phyloP scores from a whole-genome alignment of 305 asterid species.

The Withania somnifera region DNA sequence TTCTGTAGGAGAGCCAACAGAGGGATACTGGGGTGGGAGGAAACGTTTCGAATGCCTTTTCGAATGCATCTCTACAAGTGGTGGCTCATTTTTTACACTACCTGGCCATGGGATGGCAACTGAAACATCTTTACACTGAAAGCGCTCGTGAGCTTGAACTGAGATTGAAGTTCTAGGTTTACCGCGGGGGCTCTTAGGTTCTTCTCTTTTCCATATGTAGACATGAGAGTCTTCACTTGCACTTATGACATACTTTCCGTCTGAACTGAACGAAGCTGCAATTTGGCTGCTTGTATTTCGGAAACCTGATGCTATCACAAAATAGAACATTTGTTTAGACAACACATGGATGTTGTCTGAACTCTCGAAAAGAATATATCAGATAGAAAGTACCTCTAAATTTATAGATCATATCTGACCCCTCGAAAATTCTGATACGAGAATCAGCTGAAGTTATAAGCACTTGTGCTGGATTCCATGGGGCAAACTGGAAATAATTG shows the following conservation, averaged over 20 bases:
- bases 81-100: slow-evolving; percentile 30
- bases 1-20: slow-evolving; percentile 20
- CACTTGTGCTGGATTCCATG: slow-evolving; percentile 48
- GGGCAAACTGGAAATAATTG: slow-evolving; percentile 36
- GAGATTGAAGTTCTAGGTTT: slow-evolving; percentile 28
- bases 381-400: slow-evolving; percentile 36
- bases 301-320: slow-evolving; percentile 39
- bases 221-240: slow-evolving; percentile 87
- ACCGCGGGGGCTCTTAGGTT: slow-evolving; percentile 20
- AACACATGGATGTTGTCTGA: not conserved
- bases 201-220: slow-evolving; percentile 64
- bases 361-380: not conserved
- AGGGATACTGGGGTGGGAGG: slow-evolving; percentile 10
- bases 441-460: slow-evolving; percentile 72
- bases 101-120: slow-evolving; percentile 73
- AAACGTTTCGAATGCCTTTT: slow-evolving; percentile 39
- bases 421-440: slow-evolving; percentile 51
- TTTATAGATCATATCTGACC: slow-evolving; percentile 42
- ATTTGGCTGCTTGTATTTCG: slow-evolving; percentile 68
- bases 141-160: slow-evolving; percentile 50
- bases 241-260: slow-evolving; percentile 50
- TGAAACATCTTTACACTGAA: slow-evolving; percentile 56
- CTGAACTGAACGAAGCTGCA: slow-evolving; percentile 54
- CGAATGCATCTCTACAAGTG: slow-evolving; percentile 29
- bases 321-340: not conserved